A percentile compares a stretch with the other conserved stretches of the same genome.
phyloP scores from a whole-genome alignment of 768 basidiomycete species.

The Tylopilus intermedius region DNA sequence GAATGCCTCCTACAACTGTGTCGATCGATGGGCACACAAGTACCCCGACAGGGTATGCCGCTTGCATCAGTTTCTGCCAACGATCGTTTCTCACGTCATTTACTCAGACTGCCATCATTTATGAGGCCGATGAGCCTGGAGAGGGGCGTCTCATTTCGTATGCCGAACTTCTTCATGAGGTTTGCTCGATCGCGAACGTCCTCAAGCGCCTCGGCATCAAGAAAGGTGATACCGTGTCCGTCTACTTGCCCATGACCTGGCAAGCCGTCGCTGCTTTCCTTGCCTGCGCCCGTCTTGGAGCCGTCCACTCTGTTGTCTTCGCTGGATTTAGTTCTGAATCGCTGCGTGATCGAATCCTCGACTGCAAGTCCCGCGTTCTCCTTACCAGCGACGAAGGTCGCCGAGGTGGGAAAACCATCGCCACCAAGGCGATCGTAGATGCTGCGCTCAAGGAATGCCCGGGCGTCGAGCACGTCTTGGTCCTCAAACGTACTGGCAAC shows the following conservation, averaged over 20 bases:
- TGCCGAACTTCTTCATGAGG: slow-evolving; percentile 83
- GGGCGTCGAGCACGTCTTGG: slow-evolving; percentile 83
- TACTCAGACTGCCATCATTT: slow-evolving; percentile 85
- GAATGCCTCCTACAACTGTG: slow-evolving; percentile 95
- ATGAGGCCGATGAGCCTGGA: slow-evolving; percentile 93
- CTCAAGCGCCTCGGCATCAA: slow-evolving; percentile 85
- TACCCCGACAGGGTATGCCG: slow-evolving; percentile 68
- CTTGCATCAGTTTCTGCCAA: background rate
- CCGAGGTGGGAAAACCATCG: slow-evolving; percentile 91
- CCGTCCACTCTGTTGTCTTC: slow-evolving; percentile 95
- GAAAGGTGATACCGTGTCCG: slow-evolving; percentile 92
- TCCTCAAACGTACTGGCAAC: slow-evolving; percentile 83
- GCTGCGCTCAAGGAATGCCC: slow-evolving; percentile 83
- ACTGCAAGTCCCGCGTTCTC: slow-evolving; percentile 86
- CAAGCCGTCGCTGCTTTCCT: slow-evolving; percentile 95
- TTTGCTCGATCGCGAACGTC: slow-evolving; percentile 85
- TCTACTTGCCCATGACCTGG: slow-evolving; percentile 94
- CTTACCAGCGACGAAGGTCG: slow-evolving; percentile 94
- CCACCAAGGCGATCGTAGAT: slow-evolving; percentile 91
- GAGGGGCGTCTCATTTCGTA: slow-evolving; percentile 75
- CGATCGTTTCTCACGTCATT: background rate
- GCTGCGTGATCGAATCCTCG: slow-evolving; percentile 85
- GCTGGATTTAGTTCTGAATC: slow-evolving; percentile 96
- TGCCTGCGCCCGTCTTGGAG: slow-evolving; percentile 95
- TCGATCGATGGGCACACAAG: slow-evolving; percentile 92